Conservation (phyloP, 2,329 filamentous ascomycete species). For the Colletotrichum sp. region DNA sequence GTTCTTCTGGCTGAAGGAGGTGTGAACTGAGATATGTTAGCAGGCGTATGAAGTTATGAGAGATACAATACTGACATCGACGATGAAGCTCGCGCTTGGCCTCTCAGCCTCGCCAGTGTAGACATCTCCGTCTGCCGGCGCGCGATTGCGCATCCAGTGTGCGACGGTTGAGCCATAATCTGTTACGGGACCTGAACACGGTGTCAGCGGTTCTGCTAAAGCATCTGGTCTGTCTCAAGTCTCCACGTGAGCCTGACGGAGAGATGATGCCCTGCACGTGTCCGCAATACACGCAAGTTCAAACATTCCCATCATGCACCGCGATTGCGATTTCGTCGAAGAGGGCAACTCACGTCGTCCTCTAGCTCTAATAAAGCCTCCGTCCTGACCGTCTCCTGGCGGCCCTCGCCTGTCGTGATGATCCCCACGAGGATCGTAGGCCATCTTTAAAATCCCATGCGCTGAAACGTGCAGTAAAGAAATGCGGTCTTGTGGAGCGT, state of each 20-base stretch:
- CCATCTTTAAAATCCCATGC: slow-evolving; percentile 42
- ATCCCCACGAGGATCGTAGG: slow-evolving; percentile 60
- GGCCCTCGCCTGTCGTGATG: slow-evolving; percentile 43
- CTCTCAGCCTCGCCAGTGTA: slow-evolving; percentile 80
- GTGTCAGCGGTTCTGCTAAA: neutral
- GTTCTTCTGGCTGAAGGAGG: slow-evolving; percentile 79
- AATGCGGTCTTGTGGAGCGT: neutral
- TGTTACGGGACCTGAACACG: slow-evolving; percentile 78
- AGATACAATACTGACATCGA: slow-evolving; percentile 70
- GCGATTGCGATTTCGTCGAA: neutral
- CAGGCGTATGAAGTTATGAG: neutral
- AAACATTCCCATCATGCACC: neutral
- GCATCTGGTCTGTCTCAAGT: neutral
- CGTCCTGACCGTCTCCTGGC: slow-evolving; percentile 46
- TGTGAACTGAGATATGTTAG: slow-evolving; percentile 70
- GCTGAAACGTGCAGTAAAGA: neutral
- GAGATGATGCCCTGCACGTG: neutral
- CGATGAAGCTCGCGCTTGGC: slow-evolving; percentile 86
- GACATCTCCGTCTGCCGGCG: slow-evolving; percentile 32
- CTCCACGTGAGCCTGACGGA: neutral
- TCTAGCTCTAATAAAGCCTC: slow-evolving; percentile 52
- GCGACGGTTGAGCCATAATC: slow-evolving; percentile 91
- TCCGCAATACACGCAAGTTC: neutral
- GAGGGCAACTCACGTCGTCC: slow-evolving; percentile 52
- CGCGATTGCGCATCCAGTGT: slow-evolving; percentile 88